Conservation (phyloP, 148 eudicot species). For the Vaccinium darrowii region DNA sequence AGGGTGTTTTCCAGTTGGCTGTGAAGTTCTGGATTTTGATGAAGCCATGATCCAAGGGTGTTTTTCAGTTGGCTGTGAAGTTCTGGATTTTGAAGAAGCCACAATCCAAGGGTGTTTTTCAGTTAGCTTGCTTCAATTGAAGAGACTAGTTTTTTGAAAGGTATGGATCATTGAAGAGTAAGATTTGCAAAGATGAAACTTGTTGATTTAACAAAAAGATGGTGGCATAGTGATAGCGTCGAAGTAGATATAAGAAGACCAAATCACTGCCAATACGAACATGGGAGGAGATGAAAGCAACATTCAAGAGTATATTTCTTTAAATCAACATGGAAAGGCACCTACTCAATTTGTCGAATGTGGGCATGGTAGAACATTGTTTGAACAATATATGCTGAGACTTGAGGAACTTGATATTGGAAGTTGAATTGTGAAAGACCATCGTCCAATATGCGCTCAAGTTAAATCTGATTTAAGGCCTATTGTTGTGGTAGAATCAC, state of each 20-base stretch:
- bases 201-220: neutral
- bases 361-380: neutral
- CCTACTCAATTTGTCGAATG: neutral
- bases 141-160: neutral
- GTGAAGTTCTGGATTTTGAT: neutral
- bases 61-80: no score
- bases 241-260: neutral
- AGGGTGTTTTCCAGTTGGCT: no score
- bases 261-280: neutral
- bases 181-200: neutral
- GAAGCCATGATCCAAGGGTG: neutral
- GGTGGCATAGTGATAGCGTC: neutral
- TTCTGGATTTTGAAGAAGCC: no score
- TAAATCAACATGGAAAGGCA: neutral
- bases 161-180: neutral
- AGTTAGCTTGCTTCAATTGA: slow-evolving; percentile 1
- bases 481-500: neutral
- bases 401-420: neutral
- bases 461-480: neutral
- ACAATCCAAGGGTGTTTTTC: neutral
- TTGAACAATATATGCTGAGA: no score
- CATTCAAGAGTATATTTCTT: neutral
- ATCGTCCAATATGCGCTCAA: neutral
- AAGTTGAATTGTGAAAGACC: neutral
- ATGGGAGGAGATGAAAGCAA: slow-evolving; percentile 6